Percentiles rank a stretch among this genome's conserved stretches.
Conservation (phyloP, 352 stramenopile genomes). For the Thraustochytrium sp. region DNA sequence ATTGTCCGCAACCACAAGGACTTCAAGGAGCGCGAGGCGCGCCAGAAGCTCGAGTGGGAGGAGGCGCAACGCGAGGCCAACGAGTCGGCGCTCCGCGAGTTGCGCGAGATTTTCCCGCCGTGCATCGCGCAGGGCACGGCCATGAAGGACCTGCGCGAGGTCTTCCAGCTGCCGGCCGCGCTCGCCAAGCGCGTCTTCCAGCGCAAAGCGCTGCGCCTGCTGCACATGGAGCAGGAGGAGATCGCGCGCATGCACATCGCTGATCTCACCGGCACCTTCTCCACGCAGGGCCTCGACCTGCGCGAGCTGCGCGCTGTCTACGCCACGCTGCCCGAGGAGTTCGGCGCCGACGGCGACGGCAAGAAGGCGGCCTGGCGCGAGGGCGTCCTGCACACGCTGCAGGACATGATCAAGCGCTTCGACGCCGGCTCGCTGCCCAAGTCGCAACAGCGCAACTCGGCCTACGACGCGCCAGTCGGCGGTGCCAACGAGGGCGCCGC, state of each 20-base stretch:
- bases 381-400: neutral
- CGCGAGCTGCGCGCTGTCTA: constrained; percentile 50
- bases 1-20: constrained; percentile 42
- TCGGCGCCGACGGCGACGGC: constrained; percentile 49
- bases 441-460: neutral
- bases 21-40: constrained; percentile 34
- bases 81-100: neutral
- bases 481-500: neutral
- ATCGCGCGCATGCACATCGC: constrained; percentile 48
- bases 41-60: constrained; percentile 23
- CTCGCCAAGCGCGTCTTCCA: constrained; percentile 44
- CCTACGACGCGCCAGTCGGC: neutral
- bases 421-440: constrained; percentile 16
- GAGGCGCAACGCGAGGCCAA: constrained; percentile 1
- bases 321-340: constrained; percentile 44
- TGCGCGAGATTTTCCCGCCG: neutral
- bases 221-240: constrained; percentile 32
- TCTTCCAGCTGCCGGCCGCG: constrained; percentile 9
- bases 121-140: constrained; percentile 26
- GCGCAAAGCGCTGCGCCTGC: constrained; percentile 20
- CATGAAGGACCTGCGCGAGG: constrained; percentile 20
- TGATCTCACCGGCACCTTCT: constrained; percentile 46
- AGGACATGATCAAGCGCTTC: constrained; percentile 23
- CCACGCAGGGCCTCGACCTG: constrained; percentile 49
- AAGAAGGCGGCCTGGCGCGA: constrained; percentile 49